phyloP scores from a whole-genome alignment of 2,329 filamentous ascomycete genomes.

The Beauveria australis region DNA sequence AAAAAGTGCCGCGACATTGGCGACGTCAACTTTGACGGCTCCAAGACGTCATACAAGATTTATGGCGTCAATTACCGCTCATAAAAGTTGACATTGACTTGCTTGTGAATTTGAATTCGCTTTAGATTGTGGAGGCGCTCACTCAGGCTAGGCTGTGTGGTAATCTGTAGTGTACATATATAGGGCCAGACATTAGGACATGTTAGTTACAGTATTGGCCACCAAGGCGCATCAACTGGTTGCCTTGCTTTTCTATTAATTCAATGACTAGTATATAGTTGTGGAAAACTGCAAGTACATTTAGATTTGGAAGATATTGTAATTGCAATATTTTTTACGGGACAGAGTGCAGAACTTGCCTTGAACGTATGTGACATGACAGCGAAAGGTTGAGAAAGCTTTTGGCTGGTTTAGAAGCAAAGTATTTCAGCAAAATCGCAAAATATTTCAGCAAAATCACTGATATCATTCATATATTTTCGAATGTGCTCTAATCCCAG shows the following conservation, averaged over 20 bases:
- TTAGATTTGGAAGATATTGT: no score
- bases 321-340: no score
- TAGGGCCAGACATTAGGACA: neutral
- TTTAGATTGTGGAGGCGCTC: no score
- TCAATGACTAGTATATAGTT: neutral
- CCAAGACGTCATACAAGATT: conserved; percentile 5
- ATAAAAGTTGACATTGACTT: neutral
- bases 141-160: neutral
- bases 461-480: no score
- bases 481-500: no score
- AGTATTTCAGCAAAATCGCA: no score
- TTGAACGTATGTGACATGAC: no score
- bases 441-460: no score
- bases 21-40: conserved; percentile 1
- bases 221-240: conserved; percentile 4
- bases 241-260: neutral
- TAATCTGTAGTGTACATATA: neutral
- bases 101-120: neutral
- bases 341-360: no score
- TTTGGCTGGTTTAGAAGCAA: no score
- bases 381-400: no score
- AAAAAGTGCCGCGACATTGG: neutral
- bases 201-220: neutral
- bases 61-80: conserved; percentile 11
- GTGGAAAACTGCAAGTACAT: no score